phyloP scores from a whole-genome alignment of 2,329 filamentous ascomycete species.

The Gyromitra esculenta region DNA sequence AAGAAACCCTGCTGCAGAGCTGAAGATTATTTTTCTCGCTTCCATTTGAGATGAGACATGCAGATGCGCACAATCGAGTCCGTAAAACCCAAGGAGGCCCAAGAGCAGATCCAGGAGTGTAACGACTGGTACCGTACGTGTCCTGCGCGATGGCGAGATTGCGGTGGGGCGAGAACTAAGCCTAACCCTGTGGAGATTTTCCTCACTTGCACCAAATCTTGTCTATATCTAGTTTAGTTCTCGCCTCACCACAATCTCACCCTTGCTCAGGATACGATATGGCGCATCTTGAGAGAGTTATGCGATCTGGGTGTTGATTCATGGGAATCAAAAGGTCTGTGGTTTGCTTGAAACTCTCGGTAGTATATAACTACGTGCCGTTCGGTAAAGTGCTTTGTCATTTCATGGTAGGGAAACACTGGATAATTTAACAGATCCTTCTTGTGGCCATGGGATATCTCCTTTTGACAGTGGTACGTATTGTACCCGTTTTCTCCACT shows the following conservation, averaged over 20 bases:
- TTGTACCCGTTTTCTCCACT: not conserved
- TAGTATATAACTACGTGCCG: not conserved
- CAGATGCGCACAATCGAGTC: not conserved
- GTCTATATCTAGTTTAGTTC: no score
- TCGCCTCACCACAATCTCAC: no score
- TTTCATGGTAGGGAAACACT: not conserved
- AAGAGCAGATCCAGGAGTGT: not conserved
- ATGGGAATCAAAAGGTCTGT: not conserved
- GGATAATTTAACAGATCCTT: not conserved
- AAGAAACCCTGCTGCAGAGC: not conserved
- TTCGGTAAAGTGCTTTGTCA: not conserved
- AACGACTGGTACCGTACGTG: not conserved
- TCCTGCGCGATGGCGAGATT: no score
- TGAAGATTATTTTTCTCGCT: constrained; percentile 4
- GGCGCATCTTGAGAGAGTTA: not conserved
- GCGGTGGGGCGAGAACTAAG: no score
- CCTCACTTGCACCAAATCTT: no score
- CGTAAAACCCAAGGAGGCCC: not conserved
- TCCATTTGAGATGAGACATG: constrained; percentile 1
- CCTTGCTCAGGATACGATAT: not conserved
- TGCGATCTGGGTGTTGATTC: not conserved
- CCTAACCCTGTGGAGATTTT: no score
- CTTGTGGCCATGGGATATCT: not conserved
- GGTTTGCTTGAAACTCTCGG: not conserved
- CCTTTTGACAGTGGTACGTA: not conserved